phyloP scores from a whole-genome alignment of 176 grass and related monocot genomes.

The Poa annua region DNA sequence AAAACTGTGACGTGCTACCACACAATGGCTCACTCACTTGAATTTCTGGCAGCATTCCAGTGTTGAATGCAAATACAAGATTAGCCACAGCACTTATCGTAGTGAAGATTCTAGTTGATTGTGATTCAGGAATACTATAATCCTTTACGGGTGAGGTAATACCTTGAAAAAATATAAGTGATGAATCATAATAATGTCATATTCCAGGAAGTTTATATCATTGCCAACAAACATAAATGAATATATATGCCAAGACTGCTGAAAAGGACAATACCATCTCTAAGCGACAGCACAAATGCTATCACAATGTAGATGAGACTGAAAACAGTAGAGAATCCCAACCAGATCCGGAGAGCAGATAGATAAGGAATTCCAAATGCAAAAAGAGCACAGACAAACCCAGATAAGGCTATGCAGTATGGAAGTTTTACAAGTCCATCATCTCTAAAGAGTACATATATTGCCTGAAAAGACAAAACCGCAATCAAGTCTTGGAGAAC shows the following conservation, averaged over 20 bases:
- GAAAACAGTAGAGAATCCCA: slow-evolving; percentile 92
- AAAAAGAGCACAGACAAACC: slow-evolving; percentile 88
- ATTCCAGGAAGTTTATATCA: background rate
- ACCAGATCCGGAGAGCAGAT: slow-evolving; percentile 90
- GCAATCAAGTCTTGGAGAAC: slow-evolving; percentile 8
- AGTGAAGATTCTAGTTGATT: slow-evolving; percentile 60
- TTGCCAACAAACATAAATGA: slow-evolving; percentile 7
- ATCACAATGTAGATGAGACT: slow-evolving; percentile 81
- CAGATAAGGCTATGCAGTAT: slow-evolving; percentile 86
- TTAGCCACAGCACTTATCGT: slow-evolving; percentile 77
- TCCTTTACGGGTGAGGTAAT: slow-evolving; percentile 55
- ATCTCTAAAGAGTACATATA: slow-evolving; percentile 77
- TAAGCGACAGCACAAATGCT: slow-evolving; percentile 74
- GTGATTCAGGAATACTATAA: slow-evolving; percentile 73
- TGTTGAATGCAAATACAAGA: slow-evolving; percentile 96
- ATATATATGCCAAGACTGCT: background rate
- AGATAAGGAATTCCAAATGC: slow-evolving; percentile 91
- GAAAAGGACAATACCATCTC: slow-evolving; percentile 68
- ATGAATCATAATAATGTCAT: slow-evolving; percentile 18
- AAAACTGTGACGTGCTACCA: background rate
- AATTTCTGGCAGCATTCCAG: slow-evolving; percentile 97
- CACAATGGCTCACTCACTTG: slow-evolving; percentile 52
- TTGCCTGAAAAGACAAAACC: slow-evolving; percentile 59
- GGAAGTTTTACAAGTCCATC: slow-evolving; percentile 82
- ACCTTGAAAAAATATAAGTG: slow-evolving; percentile 49